Conservation (phyloP, 305 asterid species). For the Fraxinus xanthoxyloides region DNA sequence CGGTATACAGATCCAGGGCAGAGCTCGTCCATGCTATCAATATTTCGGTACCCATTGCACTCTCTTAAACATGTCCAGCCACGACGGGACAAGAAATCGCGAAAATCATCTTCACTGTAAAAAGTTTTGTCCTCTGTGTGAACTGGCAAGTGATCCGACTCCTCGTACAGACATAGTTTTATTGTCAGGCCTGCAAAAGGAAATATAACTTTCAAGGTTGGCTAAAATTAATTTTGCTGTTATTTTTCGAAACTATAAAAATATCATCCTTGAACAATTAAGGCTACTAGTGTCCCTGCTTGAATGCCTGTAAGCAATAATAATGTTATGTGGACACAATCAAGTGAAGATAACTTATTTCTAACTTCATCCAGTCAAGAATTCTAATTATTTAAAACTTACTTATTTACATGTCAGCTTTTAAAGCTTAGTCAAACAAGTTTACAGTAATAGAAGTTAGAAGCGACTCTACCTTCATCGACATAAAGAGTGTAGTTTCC, state of each 20-base stretch:
- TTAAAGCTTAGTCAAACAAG: not conserved
- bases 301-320: not conserved
- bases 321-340: not conserved
- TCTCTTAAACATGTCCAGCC: constrained; percentile 75
- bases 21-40: constrained; percentile 69
- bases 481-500: constrained; percentile 84
- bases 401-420: not conserved
- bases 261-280: not conserved
- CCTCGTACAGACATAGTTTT: constrained; percentile 63
- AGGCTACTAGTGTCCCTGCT: not conserved
- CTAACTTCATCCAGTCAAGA: not conserved
- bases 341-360: not conserved
- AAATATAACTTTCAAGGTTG: not conserved
- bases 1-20: constrained; percentile 68
- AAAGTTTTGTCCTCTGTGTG: constrained; percentile 72
- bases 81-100: constrained; percentile 57
- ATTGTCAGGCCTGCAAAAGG: constrained; percentile 57
- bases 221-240: not conserved
- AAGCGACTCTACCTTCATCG: constrained; percentile 66
- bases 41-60: constrained; percentile 55
- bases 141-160: constrained; percentile 53
- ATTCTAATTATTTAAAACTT: not conserved
- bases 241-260: not conserved
- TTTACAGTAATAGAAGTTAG: not conserved
- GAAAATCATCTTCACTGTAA: constrained; percentile 68